phyloP scores from a whole-genome alignment of 257 asterid species.

The Plantago elongata region DNA sequence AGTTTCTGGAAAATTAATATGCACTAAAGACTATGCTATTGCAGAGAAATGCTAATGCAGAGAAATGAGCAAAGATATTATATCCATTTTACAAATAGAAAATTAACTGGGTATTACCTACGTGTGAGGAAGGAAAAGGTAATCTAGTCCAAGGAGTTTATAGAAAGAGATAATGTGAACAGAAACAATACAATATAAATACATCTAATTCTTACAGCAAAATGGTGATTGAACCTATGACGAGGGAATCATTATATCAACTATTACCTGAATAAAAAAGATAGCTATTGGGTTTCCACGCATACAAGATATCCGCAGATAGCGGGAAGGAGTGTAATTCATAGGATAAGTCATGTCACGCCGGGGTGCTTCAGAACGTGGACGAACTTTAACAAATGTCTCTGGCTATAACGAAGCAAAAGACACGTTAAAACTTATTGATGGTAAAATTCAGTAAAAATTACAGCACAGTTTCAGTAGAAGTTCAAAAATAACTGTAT shows the following conservation, averaged over 20 bases:
- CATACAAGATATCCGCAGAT: constrained; percentile 91
- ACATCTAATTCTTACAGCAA: constrained; percentile 4
- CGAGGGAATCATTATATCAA: constrained; percentile 17
- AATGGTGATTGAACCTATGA: constrained; percentile 18
- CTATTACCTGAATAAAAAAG: constrained; percentile 81
- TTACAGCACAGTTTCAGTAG: constrained; percentile 9
- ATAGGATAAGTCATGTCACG: constrained; percentile 86
- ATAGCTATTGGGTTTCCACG: constrained; percentile 96
- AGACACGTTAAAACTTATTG: constrained; percentile 13
- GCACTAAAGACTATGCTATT: constrained; percentile 10
- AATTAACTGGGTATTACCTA: no score
- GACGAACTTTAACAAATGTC: constrained; percentile 80
- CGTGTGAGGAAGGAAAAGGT: no score
- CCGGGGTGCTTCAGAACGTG: constrained; percentile 98
- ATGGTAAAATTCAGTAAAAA: constrained; percentile 7
- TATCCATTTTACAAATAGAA: not conserved
- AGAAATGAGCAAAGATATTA: constrained; percentile 11
- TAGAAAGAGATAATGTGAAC: constrained; percentile 3
- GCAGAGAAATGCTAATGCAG: constrained; percentile 12
- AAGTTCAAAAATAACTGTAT: not conserved
- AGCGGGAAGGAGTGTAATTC: constrained; percentile 88
- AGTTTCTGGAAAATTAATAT: constrained; percentile 10
- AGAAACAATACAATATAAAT: constrained; percentile 11
- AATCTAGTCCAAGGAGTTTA: no score
- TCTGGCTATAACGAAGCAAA: constrained; percentile 66